These are phyloP conservation scores for Alternaria rosae DNA, from an alignment of 2,329 filamentous ascomycete species.

Conservation along the genomic window DNA sequence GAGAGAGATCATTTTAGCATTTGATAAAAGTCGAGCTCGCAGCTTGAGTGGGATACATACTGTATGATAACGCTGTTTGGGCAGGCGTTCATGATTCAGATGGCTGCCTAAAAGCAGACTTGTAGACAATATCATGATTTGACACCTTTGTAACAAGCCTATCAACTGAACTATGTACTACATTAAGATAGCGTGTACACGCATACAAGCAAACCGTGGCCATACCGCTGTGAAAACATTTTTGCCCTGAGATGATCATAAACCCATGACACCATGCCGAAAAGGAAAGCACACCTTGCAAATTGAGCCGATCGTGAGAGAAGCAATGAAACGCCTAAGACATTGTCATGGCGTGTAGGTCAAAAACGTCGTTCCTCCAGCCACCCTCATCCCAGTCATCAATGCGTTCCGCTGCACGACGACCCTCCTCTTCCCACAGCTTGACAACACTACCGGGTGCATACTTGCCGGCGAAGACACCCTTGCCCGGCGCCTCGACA, in stretches of 20 bases:
- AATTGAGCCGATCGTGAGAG: background rate
- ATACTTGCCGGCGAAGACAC: constrained; percentile 83
- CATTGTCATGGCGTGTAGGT: constrained; percentile 54
- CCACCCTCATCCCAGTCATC: constrained; percentile 75
- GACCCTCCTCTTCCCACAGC: constrained; percentile 85
- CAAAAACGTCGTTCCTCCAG: constrained; percentile 88
- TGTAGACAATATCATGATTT: background rate
- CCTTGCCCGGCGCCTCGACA: constrained; percentile 65
- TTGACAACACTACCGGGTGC: constrained; percentile 88
- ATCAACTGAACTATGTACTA: background rate
- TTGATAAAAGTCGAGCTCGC: background rate
- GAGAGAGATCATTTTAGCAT: background rate
- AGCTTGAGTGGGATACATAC: background rate
- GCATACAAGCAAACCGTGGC: background rate
- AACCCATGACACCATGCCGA: background rate
- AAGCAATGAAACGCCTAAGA: constrained; percentile 7
- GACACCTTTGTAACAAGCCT: background rate
- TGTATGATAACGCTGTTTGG: constrained; percentile 2
- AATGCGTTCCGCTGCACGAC: constrained; percentile 73
- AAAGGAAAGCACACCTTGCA: background rate
- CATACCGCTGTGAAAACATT: background rate
- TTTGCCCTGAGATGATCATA: background rate
- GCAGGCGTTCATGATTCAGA: background rate
- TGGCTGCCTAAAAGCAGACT: background rate
- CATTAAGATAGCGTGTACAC: background rate